Base-by-base conservation (phyloP, 768 basidiomycete genomes). In the Phanerodontia chrysosporium region DNA sequence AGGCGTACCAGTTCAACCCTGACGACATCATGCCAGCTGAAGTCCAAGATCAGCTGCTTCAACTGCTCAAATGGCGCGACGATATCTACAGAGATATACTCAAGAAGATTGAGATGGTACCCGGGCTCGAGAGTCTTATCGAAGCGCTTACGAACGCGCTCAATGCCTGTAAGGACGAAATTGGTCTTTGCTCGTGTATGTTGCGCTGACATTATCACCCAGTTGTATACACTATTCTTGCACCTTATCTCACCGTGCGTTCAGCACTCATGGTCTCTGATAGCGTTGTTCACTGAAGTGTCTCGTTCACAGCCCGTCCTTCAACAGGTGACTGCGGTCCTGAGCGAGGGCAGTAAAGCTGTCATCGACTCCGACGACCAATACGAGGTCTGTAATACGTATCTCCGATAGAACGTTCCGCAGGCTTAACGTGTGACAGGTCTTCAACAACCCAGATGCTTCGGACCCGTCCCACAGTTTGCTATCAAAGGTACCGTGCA, bases 391-490 rank as follows among this genome's bases (percentile, higher is more conserved):
- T 49, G 65, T 58, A 42, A 4, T 10, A 13, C 13, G 10, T 49
- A 3, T 53, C 36, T 42, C 3, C 12, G 3, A 18, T 36, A 45
- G 35, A 36, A 27, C 21, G 30, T 4, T 25, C 25, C 22, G 16
- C 21, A 1, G 25, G 22, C 21, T 45, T 21, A n/a, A 24, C 21
- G 1, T 25, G 48, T 29, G n/a, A 32, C 59, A 83, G 81, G 85
- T 88, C 22, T 90, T 89, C 71, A 75, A 86, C 64, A 79, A 87
- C 64, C 79, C 82, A 5, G 69, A 80, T 62, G 86, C 87, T 10
- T 85, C 83, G 13, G 87, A 90, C 66, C 89, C 88, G 3, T 85
- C 87, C 1, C 88, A 90, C 70, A 87, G 84, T 70, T 72, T 87
- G 62, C 74, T 89, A 51, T 86, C 86, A 39, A 89, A 89, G 76